Evolutionary conservation across 345 rosid genomes (phyloP).

Genomic region (Carallia pectinifolia): DNA sequence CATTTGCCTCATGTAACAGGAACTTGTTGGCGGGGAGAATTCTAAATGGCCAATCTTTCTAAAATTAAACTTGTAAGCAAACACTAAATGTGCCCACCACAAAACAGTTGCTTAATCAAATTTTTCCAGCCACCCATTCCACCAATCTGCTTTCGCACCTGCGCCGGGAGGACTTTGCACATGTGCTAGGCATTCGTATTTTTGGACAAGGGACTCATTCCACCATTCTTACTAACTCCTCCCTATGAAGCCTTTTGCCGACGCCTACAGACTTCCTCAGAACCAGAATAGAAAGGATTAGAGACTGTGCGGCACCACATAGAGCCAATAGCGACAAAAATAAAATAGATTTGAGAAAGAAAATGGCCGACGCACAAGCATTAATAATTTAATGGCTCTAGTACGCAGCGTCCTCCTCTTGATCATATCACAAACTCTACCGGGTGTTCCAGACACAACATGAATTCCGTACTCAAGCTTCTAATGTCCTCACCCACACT

Average conservation of each 20-base stretch:
- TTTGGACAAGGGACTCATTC: conserved; percentile 72
- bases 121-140: conserved; percentile 91
- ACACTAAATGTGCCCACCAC: conserved; percentile 33
- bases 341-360: background rate
- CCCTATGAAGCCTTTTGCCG: too few species aligned
- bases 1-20: too few species aligned
- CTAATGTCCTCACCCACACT: conserved; percentile 97
- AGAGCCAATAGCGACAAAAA: background rate
- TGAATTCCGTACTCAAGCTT: conserved; percentile 61
- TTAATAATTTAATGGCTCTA: conserved; percentile 52
- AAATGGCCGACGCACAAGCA: conserved; percentile 31
- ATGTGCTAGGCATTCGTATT: conserved; percentile 85
- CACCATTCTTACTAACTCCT: conserved; percentile 48
- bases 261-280: too few species aligned
- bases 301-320: background rate
- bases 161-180: conserved; percentile 81
- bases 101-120: conserved; percentile 89
- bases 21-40: too few species aligned
- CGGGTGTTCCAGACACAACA: conserved; percentile 98
- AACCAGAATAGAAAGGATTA: too few species aligned
- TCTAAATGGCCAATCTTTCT: too few species aligned
- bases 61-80: background rate
- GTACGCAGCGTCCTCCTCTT: conserved; percentile 93
- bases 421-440: conserved; percentile 98
- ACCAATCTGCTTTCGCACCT: conserved; percentile 80